phyloP scores from a whole-genome alignment of 495 filamentous ascomycete genomes.

The Xylaria acuta region DNA sequence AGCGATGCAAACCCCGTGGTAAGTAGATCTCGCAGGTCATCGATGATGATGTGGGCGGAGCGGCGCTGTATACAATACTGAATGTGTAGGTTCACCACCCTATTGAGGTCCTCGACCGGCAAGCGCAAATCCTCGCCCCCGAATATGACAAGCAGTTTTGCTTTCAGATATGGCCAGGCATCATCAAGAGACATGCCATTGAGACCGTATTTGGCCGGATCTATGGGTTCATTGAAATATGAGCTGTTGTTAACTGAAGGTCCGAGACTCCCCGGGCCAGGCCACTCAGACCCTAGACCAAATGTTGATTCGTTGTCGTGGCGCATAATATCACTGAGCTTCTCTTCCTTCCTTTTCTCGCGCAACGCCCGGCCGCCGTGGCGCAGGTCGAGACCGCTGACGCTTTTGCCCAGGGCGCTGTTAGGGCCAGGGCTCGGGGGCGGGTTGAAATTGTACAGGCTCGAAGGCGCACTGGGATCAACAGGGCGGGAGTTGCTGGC shows the following conservation, averaged over 20 bases:
- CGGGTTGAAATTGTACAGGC: constrained; percentile 73
- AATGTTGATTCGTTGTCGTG: constrained; percentile 43
- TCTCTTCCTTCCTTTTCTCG: constrained; percentile 89
- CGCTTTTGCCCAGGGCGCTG: constrained; percentile 73
- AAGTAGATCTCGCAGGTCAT: constrained; percentile 81
- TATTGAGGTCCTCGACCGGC: constrained; percentile 94
- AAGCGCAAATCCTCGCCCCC: constrained; percentile 88
- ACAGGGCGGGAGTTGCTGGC: constrained; percentile 86
- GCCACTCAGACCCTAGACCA: constrained; percentile 55
- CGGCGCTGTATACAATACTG: constrained; percentile 76
- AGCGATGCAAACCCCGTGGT: constrained; percentile 82
- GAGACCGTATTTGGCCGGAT: constrained; percentile 67
- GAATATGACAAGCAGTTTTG: constrained; percentile 87
- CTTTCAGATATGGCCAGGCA: constrained; percentile 94
- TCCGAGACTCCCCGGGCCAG: constrained; percentile 57
- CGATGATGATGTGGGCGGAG: constrained; percentile 70
- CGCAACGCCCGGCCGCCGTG: constrained; percentile 85
- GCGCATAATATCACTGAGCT: constrained; percentile 53
- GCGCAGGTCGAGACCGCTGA: constrained; percentile 81
- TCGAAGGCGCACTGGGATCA: constrained; percentile 83
- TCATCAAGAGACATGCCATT: constrained; percentile 87
- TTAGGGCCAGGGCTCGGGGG: constrained; percentile 77
- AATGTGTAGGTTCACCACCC: constrained; percentile 78
- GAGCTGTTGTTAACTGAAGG: constrained; percentile 47
- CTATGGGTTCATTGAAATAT: constrained; percentile 54